Base-by-base conservation (phyloP, 768 basidiomycete species). In the Filobasidium wieringae region DNA sequence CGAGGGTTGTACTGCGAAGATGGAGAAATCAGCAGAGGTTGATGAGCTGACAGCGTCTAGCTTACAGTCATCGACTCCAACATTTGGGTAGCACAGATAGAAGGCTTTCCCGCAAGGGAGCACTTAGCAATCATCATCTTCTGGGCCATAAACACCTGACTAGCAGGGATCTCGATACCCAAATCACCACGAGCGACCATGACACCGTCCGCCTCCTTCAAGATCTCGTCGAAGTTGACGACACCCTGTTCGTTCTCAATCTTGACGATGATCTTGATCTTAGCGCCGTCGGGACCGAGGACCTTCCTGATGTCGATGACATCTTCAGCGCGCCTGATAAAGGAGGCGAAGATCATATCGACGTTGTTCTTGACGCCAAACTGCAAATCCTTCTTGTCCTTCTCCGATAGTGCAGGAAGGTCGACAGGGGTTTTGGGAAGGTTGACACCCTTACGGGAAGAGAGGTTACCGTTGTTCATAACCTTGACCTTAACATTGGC, bases 41-140 rank as follows among this genome's bases (percentile, higher is more conserved):
- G 14, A 47, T 11, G 11, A 22, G 22, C 24, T 8, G 0, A 34
- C 15, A 27, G 6, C 7, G 17, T 14, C 50, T 29, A 1, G 57
- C 77, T 77, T 72, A 89, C 88, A 65, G 90, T 95, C 91, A 93
- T 93, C 15, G 90, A 93, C 87, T 97, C 93, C 65, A 99, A 84
- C 93, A 99, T 99, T 76, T 99, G 93, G 14, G 95, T 99, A 9
- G 95, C 95, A 61, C 95, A 92, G 72, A 99, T 97, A 69, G 88
- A 87, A 39, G 95, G 92, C 79, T 99, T 99, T 67, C 95, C 95
- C 55, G 82, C 84, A 69, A 93, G 87, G 79, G 95, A 96, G 78
- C 91, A 95, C 79, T 97, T 97, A 59, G 93, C 83, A 67, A 97
- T 99, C 92, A 99, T 99, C 93, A 97, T 97, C 79, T 99, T 99